phyloP scores from a whole-genome alignment of 2,329 filamentous ascomycete genomes.

The Fusarium stilboides region DNA sequence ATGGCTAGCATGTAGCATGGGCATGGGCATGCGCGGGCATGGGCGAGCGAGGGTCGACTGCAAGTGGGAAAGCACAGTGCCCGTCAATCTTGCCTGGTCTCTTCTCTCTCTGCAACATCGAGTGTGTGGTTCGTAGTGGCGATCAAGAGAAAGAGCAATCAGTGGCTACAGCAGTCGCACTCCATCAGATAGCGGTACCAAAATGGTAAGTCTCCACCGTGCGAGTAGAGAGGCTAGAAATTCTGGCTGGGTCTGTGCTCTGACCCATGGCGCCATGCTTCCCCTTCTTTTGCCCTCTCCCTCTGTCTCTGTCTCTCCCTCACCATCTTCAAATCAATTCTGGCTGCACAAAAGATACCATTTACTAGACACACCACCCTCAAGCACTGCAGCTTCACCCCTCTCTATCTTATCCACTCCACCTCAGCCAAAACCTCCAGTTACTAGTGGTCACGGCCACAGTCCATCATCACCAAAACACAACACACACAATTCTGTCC shows the following conservation, averaged over 20 bases:
- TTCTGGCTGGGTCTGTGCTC: conserved; percentile 25
- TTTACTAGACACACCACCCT: conserved; percentile 19
- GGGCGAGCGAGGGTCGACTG: conserved; percentile 35
- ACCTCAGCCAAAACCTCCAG: conserved; percentile 26
- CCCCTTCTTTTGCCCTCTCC: conserved; percentile 11
- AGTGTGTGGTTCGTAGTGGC: conserved; percentile 29
- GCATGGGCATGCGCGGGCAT: neutral
- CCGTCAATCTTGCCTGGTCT: conserved; percentile 5
- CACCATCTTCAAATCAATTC: conserved; percentile 27
- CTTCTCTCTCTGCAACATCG: conserved; percentile 8
- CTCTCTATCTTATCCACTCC: conserved; percentile 26
- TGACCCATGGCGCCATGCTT: conserved; percentile 36
- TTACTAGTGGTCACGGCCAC: conserved; percentile 23
- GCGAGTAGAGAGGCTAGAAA: conserved; percentile 9
- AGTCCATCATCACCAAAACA: conserved; percentile 30
- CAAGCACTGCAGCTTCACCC: conserved; percentile 13
- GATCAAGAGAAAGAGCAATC: conserved; percentile 4
- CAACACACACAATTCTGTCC: conserved; percentile 33
- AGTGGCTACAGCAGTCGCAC: conserved; percentile 5
- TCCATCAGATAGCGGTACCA: conserved; percentile 25
- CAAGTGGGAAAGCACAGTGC: conserved; percentile 39
- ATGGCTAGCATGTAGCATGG: no score
- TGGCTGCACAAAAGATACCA: conserved; percentile 16
- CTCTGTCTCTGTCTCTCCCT: conserved; percentile 6
- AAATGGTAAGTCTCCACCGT: conserved; percentile 33